Conservation (phyloP, 257 asterid species). For the Jacaranda mimosifolia region DNA sequence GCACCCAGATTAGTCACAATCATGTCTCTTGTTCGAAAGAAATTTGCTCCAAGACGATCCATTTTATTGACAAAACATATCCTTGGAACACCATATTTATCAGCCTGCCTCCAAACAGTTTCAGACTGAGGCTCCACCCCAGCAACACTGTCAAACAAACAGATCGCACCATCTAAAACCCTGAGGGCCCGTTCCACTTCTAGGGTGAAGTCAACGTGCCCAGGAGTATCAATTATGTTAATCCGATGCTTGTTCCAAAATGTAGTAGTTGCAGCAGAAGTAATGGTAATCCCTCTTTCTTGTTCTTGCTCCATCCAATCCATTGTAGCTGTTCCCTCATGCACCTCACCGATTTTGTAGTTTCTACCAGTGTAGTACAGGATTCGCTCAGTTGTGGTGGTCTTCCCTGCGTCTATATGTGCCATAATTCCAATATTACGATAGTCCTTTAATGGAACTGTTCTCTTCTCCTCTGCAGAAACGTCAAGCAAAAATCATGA, state of each 20-base stretch:
- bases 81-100: conserved; percentile 95
- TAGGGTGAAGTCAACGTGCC: conserved; percentile 97
- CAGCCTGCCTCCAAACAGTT: conserved; percentile 99
- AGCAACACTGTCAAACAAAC: conserved; percentile 97
- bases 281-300: conserved; percentile 94
- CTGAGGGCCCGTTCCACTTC: conserved; percentile 98
- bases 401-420: conserved; percentile 98
- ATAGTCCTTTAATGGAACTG: conserved; percentile 79
- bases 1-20: conserved; percentile 90
- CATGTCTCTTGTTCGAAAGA: conserved; percentile 94
- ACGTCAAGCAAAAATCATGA: conserved; percentile 14
- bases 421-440: conserved; percentile 99
- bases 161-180: conserved; percentile 93
- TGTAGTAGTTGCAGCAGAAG: conserved; percentile 96
- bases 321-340: conserved; percentile 98
- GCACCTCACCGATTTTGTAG: conserved; percentile 98
- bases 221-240: conserved; percentile 97
- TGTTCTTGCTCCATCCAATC: conserved; percentile 99
- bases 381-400: conserved; percentile 89
- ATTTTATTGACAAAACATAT: conserved; percentile 97
- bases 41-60: conserved; percentile 98
- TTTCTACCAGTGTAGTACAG: conserved; percentile 90
- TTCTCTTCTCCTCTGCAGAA: conserved; percentile 74
- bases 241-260: conserved; percentile 95
- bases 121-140: conserved; percentile 99